A percentile compares a stretch with the other conserved stretches of the same genome.
phyloP scores from a whole-genome alignment of 2,329 filamentous ascomycete species.

The Diplodia mutila region DNA sequence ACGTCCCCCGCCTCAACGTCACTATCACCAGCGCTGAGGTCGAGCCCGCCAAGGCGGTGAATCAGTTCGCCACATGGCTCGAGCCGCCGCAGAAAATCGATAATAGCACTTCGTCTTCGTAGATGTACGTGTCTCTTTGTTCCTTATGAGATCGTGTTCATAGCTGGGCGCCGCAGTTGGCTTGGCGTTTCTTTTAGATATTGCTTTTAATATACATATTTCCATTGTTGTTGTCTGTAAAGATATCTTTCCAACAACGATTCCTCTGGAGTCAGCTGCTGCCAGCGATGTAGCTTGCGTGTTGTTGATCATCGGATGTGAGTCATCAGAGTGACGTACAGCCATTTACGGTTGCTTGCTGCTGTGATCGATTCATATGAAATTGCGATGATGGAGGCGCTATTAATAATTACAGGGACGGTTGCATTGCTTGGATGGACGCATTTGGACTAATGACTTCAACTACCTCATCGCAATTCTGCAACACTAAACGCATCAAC shows the following conservation, averaged over 20 bases:
- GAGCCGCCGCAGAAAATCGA: not conserved
- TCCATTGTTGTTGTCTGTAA: not conserved
- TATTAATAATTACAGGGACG: too few species aligned
- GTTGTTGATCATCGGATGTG: too few species aligned
- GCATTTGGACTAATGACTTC: too few species aligned
- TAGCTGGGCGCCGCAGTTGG: not conserved
- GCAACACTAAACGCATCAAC: too few species aligned
- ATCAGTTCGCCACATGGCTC: not conserved
- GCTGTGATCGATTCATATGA: too few species aligned
- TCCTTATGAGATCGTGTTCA: not conserved
- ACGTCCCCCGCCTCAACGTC: slow-evolving; percentile 41
- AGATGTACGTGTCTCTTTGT: not conserved
- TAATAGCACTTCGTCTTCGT: not conserved
- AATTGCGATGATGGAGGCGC: too few species aligned
- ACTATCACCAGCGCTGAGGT: slow-evolving; percentile 38
- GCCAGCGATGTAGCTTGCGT: too few species aligned
- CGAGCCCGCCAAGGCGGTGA: slow-evolving; percentile 30
- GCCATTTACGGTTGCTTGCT: too few species aligned
- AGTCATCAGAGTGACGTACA: too few species aligned
- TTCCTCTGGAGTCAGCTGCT: too few species aligned
- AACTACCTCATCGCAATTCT: too few species aligned
- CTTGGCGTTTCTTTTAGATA: not conserved
- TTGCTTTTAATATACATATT: not conserved
- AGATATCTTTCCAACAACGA: not conserved
- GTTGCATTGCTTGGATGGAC: too few species aligned